Base-by-base conservation (phyloP, 108 stramenopile genomes). In the Cyclotella atomus region DNA sequence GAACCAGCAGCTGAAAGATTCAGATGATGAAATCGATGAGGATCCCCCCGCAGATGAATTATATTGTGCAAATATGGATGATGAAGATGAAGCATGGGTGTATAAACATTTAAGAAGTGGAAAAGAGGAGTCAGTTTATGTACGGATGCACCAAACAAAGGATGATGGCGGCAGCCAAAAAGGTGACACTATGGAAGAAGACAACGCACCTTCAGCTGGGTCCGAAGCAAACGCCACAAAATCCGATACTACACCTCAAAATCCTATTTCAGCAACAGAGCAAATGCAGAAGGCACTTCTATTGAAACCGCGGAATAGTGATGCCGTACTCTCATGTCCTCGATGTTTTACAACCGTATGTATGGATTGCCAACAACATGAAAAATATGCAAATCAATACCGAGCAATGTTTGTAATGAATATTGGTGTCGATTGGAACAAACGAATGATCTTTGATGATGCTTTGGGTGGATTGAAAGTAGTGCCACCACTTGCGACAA, bases 391-490 rank as follows among this genome's bases (percentile, higher is more conserved):
- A 4, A 91, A 95, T 79, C 94, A 95, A 77, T 95, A 71, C 53
- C 82, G 94, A 35, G 94, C 94, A 65, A 95, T 95, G 91, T 95
- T 95, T 87, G 94, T 95, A 23, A 91, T 95, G 92, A 90, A 91
- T 50, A 86, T 95, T 65, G 76, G 82, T 35, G 91, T 95, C 0
- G 77, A 82, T 70, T 91, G 91, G 93, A 62, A 90, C 28, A 68
- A 72, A n/a, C 50, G 56, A 38, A 63, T 88, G 64, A 45, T 80
- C 49, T 91, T 89, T 65, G 88, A 88, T 65, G 82, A 84, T 32
- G 47, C 46, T 32, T 50, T 71, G 27, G 77, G 89, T 41, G 72
- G 52, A 3, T 53, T 92, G 25, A 84, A 88, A 36, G 23, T 67
- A 3, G 24, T 35, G 6, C 7, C 28, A 46, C 30, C 17, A 12